phyloP scores from a whole-genome alignment of 2,329 filamentous ascomycete species.

The Aspergillus luchuensis region DNA sequence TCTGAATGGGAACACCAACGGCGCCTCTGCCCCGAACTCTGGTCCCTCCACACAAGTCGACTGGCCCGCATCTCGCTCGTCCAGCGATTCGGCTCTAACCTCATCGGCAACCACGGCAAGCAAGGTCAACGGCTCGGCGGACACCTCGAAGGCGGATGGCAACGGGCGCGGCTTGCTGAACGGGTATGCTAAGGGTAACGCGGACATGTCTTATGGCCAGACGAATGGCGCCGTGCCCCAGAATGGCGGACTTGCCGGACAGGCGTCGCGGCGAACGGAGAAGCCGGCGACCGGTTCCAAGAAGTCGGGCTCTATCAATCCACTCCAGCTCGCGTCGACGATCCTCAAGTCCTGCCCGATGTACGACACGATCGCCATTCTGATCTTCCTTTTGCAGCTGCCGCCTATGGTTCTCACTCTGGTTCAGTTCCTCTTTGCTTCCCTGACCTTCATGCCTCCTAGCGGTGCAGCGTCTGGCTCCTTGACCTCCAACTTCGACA shows the following conservation, averaged over 20 bases:
- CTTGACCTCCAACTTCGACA: conserved; percentile 79
- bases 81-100: conserved; percentile 37
- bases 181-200: conserved; percentile 38
- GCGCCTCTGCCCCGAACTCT: conserved; percentile 42
- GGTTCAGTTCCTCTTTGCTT: conserved; percentile 89
- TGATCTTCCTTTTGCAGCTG: conserved; percentile 92
- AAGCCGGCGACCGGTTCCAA: conserved; percentile 32
- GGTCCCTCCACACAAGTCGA: conserved; percentile 42
- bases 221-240: conserved; percentile 33
- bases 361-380: conserved; percentile 92
- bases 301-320: conserved; percentile 60
- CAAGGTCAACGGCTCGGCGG: conserved; percentile 31
- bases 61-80: conserved; percentile 42
- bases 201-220: conserved; percentile 40
- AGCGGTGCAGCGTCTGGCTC: conserved; percentile 74
- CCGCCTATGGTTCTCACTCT: conserved; percentile 84
- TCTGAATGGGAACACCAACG: conserved; percentile 54
- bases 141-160: conserved; percentile 37
- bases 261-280: conserved; percentile 35
- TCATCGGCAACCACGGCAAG: conserved; percentile 29
- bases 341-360: conserved; percentile 88
- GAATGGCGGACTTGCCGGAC: conserved; percentile 33
- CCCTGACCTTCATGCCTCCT: conserved; percentile 87
- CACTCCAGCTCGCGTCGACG: conserved; percentile 76
- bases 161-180: conserved; percentile 39